Base-by-base conservation (phyloP, 345 rosid genomes). In the Raphanus sativus region DNA sequence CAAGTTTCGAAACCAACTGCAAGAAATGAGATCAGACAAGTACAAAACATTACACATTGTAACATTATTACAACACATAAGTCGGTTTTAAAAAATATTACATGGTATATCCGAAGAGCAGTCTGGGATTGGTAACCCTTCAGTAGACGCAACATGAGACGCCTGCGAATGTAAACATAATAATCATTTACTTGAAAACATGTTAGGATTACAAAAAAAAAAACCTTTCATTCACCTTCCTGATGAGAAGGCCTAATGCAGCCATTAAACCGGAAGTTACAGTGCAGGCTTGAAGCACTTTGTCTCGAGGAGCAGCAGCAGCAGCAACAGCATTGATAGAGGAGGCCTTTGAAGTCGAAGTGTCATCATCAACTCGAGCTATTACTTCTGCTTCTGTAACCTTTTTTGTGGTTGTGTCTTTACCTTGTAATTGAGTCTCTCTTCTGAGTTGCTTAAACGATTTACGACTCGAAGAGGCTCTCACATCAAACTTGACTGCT, bases 1-100 rank as follows among this genome's bases (percentile, higher is more conserved):
- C 97, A 94, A 29, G 81, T 82, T 87, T 94, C 92, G 64, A 89
- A 82, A 61, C 85, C 85, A 87, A 94, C 98, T 94, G 90, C 78
- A 76, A 81, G 79, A 48, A 48, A 48, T 1, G 8, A 4, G 17
- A 48, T 48, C 55, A 48, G 16, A 12, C 15, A 13, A 45, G 11
- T 11, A 34, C 40, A 34, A 34, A 34, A 34, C 40, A 34, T 34
- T 34, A 34, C 40, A 7, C 40, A 34, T 34, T 34, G 10, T 32
- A 32, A 32, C 34, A 32, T 28, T 28, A 28, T 28, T 28, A 32
- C 34, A 32, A 6, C 8, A 34, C 6, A 34, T 24, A 52, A 65
- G 16, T 2, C 1, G 42, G 28, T 48, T 40, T 8, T 7, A 1
- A 56, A 38, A 56, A 38, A 21, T 42, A 63, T 74, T 68, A 73